phyloP scores from a whole-genome alignment of 805 yeast genomes.

The Candida taoyuanica region DNA sequence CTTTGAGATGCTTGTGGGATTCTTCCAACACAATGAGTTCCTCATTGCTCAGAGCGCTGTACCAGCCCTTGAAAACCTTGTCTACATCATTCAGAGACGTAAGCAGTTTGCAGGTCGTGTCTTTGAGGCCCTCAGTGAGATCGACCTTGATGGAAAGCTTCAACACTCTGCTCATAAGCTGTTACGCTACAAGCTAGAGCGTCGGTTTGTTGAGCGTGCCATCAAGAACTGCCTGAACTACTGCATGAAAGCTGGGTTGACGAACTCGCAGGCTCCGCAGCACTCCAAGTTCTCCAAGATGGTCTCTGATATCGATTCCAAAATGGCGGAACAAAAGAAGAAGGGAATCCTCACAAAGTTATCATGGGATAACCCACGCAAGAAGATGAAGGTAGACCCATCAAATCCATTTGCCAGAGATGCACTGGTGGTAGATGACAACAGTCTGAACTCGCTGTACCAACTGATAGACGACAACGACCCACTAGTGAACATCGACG shows the following conservation, averaged over 20 bases:
- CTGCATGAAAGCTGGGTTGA: conserved; percentile 34
- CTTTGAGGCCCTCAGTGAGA: conserved; percentile 52
- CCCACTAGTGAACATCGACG: conserved; percentile 64
- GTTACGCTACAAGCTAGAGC: conserved; percentile 45
- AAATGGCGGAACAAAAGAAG: conserved; percentile 26
- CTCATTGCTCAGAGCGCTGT: conserved; percentile 56
- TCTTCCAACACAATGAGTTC: conserved; percentile 51
- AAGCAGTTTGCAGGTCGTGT: conserved; percentile 57
- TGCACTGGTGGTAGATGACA: conserved; percentile 34
- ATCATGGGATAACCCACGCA: conserved; percentile 27
- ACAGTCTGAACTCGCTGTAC: conserved; percentile 59
- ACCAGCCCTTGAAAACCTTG: conserved; percentile 61
- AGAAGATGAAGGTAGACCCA: conserved; percentile 22
- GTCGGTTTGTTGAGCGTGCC: conserved; percentile 59
- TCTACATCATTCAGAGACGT: conserved; percentile 61
- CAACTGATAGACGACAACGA: conserved; percentile 58
- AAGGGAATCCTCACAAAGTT: conserved; percentile 23
- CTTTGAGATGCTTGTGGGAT: conserved; percentile 58
- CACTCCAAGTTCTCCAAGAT: conserved; percentile 17
- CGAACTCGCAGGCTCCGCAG: conserved; percentile 19
- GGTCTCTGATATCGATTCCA: conserved; percentile 21
- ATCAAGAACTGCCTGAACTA: conserved; percentile 42
- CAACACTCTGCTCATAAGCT: conserved; percentile 36
- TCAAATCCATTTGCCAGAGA: conserved; percentile 29
- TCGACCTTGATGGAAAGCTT: conserved; percentile 55